These are phyloP conservation scores for Fusarium redolens DNA, from an alignment of 2,329 filamentous ascomycete species.

Conservation along the genomic window DNA sequence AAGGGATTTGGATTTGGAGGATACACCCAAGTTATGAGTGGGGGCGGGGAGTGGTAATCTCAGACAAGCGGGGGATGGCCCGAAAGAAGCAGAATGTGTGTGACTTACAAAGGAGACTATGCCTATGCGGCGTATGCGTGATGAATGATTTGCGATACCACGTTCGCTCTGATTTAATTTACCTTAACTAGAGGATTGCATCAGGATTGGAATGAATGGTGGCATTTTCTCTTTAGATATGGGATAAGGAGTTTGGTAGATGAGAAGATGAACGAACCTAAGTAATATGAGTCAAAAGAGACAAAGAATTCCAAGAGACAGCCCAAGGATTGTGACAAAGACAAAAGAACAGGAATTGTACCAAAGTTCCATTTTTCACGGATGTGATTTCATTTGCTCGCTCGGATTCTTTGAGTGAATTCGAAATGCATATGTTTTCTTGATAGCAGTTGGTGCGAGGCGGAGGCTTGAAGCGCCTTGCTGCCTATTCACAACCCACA, in stretches of 20 bases:
- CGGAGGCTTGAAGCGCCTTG: slow-evolving; percentile 36
- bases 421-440: neutral
- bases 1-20: neutral
- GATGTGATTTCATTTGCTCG: slow-evolving; percentile 1
- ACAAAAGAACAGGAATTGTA: neutral
- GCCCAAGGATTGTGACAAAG: neutral
- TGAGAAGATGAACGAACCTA: neutral
- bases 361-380: slow-evolving; percentile 29
- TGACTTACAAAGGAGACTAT: slow-evolving; percentile 24
- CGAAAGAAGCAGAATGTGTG: slow-evolving; percentile 18
- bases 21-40: neutral
- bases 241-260: slow-evolving; percentile 41
- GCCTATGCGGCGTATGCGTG: slow-evolving; percentile 15
- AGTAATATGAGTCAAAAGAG: slow-evolving; percentile 14
- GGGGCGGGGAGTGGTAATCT: slow-evolving; percentile 9
- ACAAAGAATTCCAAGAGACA: neutral
- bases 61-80: neutral
- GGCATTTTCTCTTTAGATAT: slow-evolving; percentile 35
- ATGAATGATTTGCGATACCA: slow-evolving; percentile 43
- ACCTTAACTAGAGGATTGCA: slow-evolving; percentile 30
- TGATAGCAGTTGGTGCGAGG: slow-evolving; percentile 13
- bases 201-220: slow-evolving; percentile 16
- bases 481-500: slow-evolving; percentile 36
- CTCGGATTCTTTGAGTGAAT: neutral
- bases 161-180: slow-evolving; percentile 38